Percentiles rank a stretch among this genome's conserved stretches.
phyloP scores from a whole-genome alignment of 129 eudicot species.

The Daucus carota region DH1_v3.0 NC_030384.2:27405001-27405500 shows the following conservation, averaged over 20 bases:
- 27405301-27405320: too few species aligned
- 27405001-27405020: neutral
- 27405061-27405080: neutral
- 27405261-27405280: neutral
- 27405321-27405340: too few species aligned
- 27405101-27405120: neutral
- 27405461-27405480: too few species aligned
- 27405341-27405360: too few species aligned
- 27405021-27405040: neutral
- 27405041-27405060: neutral
- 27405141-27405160: neutral
- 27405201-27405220: neutral
- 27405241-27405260: neutral
- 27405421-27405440: too few species aligned
- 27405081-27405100: neutral
- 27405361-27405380: too few species aligned
- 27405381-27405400: too few species aligned
- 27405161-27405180: neutral
- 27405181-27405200: neutral
- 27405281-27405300: too few species aligned
- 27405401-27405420: too few species aligned
- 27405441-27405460: too few species aligned
- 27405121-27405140: neutral
- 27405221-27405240: neutral
- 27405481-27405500: too few species aligned